Evolutionary conservation across 495 filamentous ascomycete species (phyloP), one percentile per base, ranked within the genome.

Genomic region (Aspergillus incahuasiensis): DNA sequence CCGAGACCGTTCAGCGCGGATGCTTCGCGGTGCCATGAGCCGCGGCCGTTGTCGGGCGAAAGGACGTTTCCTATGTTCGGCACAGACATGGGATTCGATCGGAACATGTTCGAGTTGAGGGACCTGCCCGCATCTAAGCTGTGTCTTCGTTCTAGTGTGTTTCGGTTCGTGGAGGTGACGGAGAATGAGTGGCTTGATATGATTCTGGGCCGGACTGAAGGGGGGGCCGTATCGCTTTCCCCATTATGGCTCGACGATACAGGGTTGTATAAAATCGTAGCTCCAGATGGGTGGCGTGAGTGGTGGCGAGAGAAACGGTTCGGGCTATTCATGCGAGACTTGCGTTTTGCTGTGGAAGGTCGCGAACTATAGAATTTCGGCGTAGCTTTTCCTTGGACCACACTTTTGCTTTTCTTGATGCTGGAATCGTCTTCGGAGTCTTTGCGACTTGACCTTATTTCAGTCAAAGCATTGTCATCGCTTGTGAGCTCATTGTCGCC

Each of bases 401-500:
- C 8, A 35, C 5, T 15, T 2, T 11, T 9, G n/a, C 48, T 56
- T 0, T 44, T 43, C 0, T 32, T 49, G 1, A 11, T 44, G 34
- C 30, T 50, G 18, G 52, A 57, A 9, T 60, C 41, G 8, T 38
- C 39, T 12, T 67, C 56, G 25, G 73, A 59, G 24, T 75, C 73
- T 30, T 79, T 78, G 34, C 55, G 40, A 45, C 55, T 57, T 1
- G 64, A 63, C 2, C 65, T 48, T 18, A 65, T 65, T 20, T 63
- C 69, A 9, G 53, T 48, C 25, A 68, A 68, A 44, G 86, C 84
- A 40, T 85, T 82, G 24, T 87, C 86, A 39, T 87, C 87, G 0
- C 88, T 91, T n/a, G 90, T 79, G n/a, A 90, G 77, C 68, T 95
- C 91, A 59, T 95, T 90, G 60, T 96, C 91, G 3, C 88, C 91